Evolutionary conservation across 2,329 filamentous ascomycete species (phyloP), one percentile per base, ranked within the genome.

Genomic region (Curvularia hawaiiensis): DNA sequence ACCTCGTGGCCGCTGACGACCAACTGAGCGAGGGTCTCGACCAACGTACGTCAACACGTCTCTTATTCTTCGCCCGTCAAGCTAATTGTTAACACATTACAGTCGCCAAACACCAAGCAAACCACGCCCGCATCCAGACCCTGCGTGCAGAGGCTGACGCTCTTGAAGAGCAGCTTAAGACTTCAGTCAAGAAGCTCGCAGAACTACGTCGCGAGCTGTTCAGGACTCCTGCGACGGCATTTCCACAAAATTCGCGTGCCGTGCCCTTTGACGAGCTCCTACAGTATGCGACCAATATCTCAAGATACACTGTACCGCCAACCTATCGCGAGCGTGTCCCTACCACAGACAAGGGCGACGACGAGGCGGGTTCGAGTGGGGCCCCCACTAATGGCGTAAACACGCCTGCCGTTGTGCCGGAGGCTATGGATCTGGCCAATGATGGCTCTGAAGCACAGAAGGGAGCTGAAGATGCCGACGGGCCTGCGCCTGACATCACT

Each of bases 51-150:
- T 53, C 35, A 41, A 20, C 52, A 35, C 14, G 40, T 16, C n/a
- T 35, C 39, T 12, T 41, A 9, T 50, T 30, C 16, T 26, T 24
- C 22, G 11, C 43, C 18, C 5, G 47, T 11, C 12, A 16, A 16
- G 18, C 35, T 26, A 22, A 40, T 62, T 67, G 43, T 62, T 67
- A 50, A 69, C 43, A 14, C 6, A 18, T n/a, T 35, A 20, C 60
- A 90, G 88, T 94, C 18, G 84, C 91, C 74, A 80, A 73, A 5
- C 91, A 96, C 74, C 91, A 96, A 72, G 84, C 85, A 55, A 94
- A 95, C 75, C 79, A 91, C 70, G 79, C 83, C 2, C 87, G 85
- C 49, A 87, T 96, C 40, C 82, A 87, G 46, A 77, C 85, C 45
- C 84, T 96, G n/a, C 89, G 88, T 63, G 80, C 84, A 43, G 84